Percentiles rank a stretch among this genome's conserved stretches.
phyloP scores from a whole-genome alignment of 208 protist species.

The Crithidia sp. region DNA sequence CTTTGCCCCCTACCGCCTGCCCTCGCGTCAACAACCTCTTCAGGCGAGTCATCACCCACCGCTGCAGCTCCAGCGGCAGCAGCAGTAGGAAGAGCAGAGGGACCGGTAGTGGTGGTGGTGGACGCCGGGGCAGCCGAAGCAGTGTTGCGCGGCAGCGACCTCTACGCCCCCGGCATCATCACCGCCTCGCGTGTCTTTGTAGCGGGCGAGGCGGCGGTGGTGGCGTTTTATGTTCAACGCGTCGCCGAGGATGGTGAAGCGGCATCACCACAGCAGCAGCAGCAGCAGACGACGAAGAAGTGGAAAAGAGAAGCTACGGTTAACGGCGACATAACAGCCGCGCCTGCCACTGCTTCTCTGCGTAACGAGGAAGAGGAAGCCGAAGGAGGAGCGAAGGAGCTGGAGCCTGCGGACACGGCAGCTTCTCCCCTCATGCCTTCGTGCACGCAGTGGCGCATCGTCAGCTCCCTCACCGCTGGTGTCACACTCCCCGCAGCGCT shows the following conservation, averaged over 20 bases:
- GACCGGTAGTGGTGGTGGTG: constrained; percentile 58
- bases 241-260: neutral
- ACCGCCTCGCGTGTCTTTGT: constrained; percentile 33
- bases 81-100: neutral
- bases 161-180: constrained; percentile 78
- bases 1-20: too few relatives aligned
- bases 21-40: constrained; percentile 18
- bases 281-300: neutral
- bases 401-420: neutral
- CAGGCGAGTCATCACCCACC: constrained; percentile 1
- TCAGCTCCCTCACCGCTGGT: constrained; percentile 21
- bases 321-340: too few relatives aligned
- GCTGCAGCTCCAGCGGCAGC: neutral
- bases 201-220: constrained; percentile 31
- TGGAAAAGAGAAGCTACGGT: neutral
- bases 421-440: too few relatives aligned
- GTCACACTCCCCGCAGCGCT: constrained; percentile 13
- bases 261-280: neutral
- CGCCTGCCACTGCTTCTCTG: too few relatives aligned
- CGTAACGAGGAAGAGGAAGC: too few relatives aligned
- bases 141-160: constrained; percentile 86
- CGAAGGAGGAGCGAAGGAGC: too few relatives aligned
- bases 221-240: constrained; percentile 38
- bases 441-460: constrained; percentile 1
- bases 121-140: constrained; percentile 84